Percentiles rank a stretch among this genome's conserved stretches.
phyloP scores from a whole-genome alignment of 1,139 yeast species.

The Saccharomyces hybrid region DNA sequence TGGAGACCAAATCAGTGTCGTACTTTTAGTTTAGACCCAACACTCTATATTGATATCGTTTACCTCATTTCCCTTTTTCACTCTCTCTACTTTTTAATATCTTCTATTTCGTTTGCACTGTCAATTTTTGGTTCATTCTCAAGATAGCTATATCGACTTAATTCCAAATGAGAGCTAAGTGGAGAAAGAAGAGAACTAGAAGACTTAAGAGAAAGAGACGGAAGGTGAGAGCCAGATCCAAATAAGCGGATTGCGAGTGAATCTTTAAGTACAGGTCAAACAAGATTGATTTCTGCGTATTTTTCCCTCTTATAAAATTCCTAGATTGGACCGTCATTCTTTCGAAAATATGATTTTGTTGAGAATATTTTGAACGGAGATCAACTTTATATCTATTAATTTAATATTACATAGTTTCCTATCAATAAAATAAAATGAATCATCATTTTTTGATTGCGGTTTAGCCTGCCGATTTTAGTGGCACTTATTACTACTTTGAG shows the following conservation, averaged over 20 bases:
- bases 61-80: too few relatives aligned
- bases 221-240: too few relatives aligned
- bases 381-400: background rate
- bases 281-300: too few relatives aligned
- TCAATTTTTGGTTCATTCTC: background rate
- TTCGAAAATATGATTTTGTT: background rate
- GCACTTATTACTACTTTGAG: background rate
- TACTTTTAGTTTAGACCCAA: background rate
- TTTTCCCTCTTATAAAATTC: too few relatives aligned
- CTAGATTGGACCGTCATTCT: too few relatives aligned
- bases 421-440: background rate
- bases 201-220: too few relatives aligned
- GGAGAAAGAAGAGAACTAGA: constrained; percentile 96
- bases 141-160: background rate
- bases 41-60: too few relatives aligned
- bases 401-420: background rate
- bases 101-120: too few relatives aligned
- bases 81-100: too few relatives aligned
- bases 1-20: background rate
- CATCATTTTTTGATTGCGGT: background rate
- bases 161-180: too few relatives aligned
- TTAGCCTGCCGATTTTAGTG: background rate
- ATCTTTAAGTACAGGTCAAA: too few relatives aligned
- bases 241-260: too few relatives aligned
- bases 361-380: background rate